Evolutionary conservation across 495 filamentous ascomycete genomes (phyloP).

Genomic region (Hypoxylon rickii): DNA sequence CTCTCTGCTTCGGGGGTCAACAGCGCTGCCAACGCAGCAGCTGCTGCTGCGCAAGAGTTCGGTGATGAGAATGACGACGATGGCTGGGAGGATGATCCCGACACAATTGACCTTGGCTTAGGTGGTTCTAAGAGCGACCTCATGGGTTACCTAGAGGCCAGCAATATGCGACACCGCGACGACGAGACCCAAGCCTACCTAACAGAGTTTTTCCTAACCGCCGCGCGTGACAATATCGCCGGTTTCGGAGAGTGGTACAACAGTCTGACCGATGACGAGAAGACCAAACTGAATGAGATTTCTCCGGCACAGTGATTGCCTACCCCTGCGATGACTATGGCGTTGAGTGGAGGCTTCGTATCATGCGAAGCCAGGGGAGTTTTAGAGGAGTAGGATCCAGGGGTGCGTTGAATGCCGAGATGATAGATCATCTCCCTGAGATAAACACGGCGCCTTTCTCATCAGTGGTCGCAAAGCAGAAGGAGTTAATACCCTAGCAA

Average conservation of each 20-base stretch:
- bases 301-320: conserved; percentile 7
- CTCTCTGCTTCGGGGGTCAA: conserved; percentile 60
- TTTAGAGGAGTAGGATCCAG: no score
- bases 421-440: no score
- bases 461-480: no score
- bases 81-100: conserved; percentile 90
- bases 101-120: conserved; percentile 70
- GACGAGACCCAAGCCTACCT: conserved; percentile 90
- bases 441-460: no score
- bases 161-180: conserved; percentile 71
- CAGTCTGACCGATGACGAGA: conserved; percentile 72
- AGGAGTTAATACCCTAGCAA: neutral
- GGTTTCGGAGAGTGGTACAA: conserved; percentile 76
- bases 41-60: conserved; percentile 57
- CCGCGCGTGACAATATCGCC: conserved; percentile 65
- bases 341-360: no score
- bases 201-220: conserved; percentile 76
- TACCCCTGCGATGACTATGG: no score
- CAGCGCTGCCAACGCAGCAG: conserved; percentile 56
- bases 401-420: no score
- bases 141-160: conserved; percentile 73
- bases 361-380: no score
- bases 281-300: conserved; percentile 65
- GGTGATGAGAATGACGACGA: conserved; percentile 68
- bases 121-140: conserved; percentile 72